Evolutionary conservation across 768 basidiomycete genomes (phyloP).

Genomic region (Pholiota microspora): DNA sequence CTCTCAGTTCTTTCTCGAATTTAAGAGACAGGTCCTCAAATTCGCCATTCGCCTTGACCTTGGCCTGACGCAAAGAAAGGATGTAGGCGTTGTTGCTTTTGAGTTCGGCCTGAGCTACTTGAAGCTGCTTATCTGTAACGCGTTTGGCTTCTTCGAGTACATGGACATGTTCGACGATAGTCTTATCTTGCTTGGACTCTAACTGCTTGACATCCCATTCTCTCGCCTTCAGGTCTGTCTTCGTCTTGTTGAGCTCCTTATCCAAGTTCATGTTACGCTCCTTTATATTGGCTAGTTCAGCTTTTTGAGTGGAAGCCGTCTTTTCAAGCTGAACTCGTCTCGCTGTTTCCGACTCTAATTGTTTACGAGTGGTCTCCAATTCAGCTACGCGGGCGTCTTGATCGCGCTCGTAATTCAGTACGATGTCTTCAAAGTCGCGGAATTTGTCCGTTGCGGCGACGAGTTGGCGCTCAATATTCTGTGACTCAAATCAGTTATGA

Average conservation of each 20-base stretch:
- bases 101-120: slow-evolving; percentile 76
- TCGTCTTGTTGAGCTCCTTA: slow-evolving; percentile 74
- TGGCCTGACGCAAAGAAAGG: slow-evolving; percentile 84
- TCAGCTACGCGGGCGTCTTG: slow-evolving; percentile 72
- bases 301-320: slow-evolving; percentile 54
- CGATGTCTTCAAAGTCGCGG: slow-evolving; percentile 84
- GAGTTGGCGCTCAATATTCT: slow-evolving; percentile 83
- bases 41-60: slow-evolving; percentile 69
- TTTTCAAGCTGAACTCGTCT: slow-evolving; percentile 80
- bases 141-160: slow-evolving; percentile 95
- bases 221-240: slow-evolving; percentile 75
- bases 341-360: slow-evolving; percentile 69
- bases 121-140: slow-evolving; percentile 88
- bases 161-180: slow-evolving; percentile 97
- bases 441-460: slow-evolving; percentile 68
- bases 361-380: slow-evolving; percentile 65
- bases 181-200: slow-evolving; percentile 89
- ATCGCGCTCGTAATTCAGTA: slow-evolving; percentile 82
- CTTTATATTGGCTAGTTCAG: slow-evolving; percentile 66
- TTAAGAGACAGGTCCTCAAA: slow-evolving; percentile 79
- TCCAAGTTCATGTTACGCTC: slow-evolving; percentile 73
- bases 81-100: slow-evolving; percentile 73
- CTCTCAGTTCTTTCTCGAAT: slow-evolving; percentile 66
- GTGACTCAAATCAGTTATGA: not conserved
- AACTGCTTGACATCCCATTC: slow-evolving; percentile 89